phyloP scores from a whole-genome alignment of 1,284 basidiomycete genomes.

The Cutaneotrichosporon dermatis region DNA sequence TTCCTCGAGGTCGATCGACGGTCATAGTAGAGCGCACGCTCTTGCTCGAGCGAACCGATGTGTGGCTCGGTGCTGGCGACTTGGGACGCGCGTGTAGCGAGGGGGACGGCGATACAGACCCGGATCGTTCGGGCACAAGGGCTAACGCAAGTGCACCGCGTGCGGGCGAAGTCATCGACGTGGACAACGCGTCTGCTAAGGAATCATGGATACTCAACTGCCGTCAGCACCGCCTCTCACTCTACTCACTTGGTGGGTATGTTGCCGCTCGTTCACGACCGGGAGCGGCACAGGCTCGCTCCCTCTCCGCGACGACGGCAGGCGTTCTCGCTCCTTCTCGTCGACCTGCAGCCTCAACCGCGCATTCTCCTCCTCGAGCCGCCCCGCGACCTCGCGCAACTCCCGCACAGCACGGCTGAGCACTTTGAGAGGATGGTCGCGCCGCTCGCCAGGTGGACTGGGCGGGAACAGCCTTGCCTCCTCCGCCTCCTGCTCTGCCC shows the following conservation, averaged over 20 bases:
- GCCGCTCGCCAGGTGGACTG: conserved; percentile 28
- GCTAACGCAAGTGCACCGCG: not conserved
- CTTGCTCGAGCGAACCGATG: not conserved
- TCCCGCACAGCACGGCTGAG: conserved; percentile 38
- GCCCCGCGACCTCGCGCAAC: conserved; percentile 29
- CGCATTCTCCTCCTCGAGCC: conserved; percentile 38
- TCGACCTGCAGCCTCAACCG: not conserved
- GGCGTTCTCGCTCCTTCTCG: not conserved
- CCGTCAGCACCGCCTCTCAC: not conserved
- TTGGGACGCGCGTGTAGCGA: conserved; percentile 1
- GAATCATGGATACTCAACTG: conserved; percentile 14
- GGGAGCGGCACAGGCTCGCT: not conserved
- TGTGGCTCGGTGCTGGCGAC: conserved; percentile 7
- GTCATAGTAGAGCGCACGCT: not conserved
- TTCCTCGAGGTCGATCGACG: conserved; percentile 1
- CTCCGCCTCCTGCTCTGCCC: not conserved
- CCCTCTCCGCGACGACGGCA: not conserved
- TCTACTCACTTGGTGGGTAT: not conserved
- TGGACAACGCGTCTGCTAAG: conserved; percentile 17
- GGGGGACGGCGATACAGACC: not conserved
- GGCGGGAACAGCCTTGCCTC: conserved; percentile 36
- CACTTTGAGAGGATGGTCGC: conserved; percentile 33
- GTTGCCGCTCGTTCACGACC: not conserved
- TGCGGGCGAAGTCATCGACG: conserved; percentile 14
- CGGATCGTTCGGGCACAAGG: not conserved